Evolutionary conservation across 1,284 basidiomycete genomes (phyloP).

Genomic region (Ceratobasidium sp.): DNA sequence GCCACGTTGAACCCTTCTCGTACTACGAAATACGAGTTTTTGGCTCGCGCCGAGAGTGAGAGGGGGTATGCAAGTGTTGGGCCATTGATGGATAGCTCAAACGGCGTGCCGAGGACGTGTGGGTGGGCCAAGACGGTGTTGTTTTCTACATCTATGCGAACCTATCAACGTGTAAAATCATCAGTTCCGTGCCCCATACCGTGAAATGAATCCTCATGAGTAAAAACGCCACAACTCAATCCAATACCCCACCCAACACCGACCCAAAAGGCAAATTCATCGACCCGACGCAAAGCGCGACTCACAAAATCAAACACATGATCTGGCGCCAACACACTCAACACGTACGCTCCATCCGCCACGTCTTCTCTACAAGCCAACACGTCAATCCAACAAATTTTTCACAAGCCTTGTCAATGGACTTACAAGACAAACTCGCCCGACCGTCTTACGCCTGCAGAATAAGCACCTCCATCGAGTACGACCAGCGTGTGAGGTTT

Average conservation of each 20-base stretch:
- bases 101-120: conserved; percentile 45
- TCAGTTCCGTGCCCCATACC: neutral
- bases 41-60: conserved; percentile 30
- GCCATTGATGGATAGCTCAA: conserved; percentile 38
- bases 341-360: conserved; percentile 46
- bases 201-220: no score
- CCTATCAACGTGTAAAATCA: conserved; percentile 5
- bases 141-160: conserved; percentile 42
- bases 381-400: neutral
- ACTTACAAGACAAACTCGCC: conserved; percentile 50
- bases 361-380: conserved; percentile 30
- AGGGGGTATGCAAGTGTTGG: conserved; percentile 43
- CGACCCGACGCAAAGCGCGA: neutral
- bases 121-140: conserved; percentile 34
- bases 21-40: conserved; percentile 33
- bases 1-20: conserved; percentile 44
- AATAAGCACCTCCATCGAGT: conserved; percentile 49
- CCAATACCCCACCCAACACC: neutral
- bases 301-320: conserved; percentile 48
- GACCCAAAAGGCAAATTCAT: neutral
- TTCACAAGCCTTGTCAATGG: neutral
- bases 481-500: conserved; percentile 47
- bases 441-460: conserved; percentile 45
- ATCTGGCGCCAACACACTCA: conserved; percentile 46
- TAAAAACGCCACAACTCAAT: neutral